A percentile compares a stretch with the other conserved stretches of the same genome.
These are phyloP conservation scores for Coemansia sp. DNA, from an alignment of 192 early-diverging fungal genomes.

Conservation along the genomic window DNA sequence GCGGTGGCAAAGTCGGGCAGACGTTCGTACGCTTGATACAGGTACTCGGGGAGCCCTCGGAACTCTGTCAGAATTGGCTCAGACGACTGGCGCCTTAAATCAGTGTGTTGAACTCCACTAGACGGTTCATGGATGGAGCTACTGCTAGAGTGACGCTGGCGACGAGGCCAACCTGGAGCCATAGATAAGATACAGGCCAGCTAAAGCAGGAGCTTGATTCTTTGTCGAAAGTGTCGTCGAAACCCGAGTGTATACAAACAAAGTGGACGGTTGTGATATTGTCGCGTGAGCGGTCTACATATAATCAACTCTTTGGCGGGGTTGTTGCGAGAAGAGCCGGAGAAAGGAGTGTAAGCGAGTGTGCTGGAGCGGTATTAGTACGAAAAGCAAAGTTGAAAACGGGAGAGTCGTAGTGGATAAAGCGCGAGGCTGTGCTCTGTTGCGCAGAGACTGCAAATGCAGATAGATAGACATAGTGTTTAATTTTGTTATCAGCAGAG, in stretches of 20 bases:
- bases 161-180: background rate
- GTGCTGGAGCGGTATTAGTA: background rate
- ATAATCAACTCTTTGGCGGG: background rate
- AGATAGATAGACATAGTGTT: too few species aligned
- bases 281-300: constrained; percentile 3
- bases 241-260: background rate
- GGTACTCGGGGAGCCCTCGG: constrained; percentile 35
- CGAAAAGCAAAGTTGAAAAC: background rate
- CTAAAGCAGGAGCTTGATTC: background rate
- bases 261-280: background rate
- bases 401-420: background rate
- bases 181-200: background rate
- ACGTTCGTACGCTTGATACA: constrained; percentile 26
- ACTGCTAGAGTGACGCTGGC: background rate
- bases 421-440: too few species aligned
- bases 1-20: constrained; percentile 5
- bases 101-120: background rate
- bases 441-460: too few species aligned
- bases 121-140: background rate
- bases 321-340: background rate
- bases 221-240: background rate
- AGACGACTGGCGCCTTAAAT: background rate
- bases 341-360: background rate
- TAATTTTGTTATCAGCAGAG: too few species aligned
- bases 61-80: background rate